Conservation (phyloP, 1,139 yeast genomes). For the Arxiozyma telluris region DNA sequence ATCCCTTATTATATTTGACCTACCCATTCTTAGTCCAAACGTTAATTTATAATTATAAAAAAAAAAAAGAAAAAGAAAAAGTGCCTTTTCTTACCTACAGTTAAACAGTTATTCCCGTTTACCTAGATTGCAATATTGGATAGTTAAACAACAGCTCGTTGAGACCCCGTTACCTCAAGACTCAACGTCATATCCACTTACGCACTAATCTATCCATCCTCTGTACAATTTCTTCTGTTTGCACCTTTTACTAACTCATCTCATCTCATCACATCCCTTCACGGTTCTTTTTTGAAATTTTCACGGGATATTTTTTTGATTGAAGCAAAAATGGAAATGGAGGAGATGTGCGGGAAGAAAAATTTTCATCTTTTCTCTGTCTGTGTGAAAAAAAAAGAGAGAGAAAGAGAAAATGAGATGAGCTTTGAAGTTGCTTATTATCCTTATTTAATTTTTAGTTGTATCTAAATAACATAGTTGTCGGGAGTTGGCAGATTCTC, state of each 20-base stretch:
- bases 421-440: background rate
- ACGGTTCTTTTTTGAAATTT: background rate
- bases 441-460: background rate
- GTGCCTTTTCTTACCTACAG: too few relatives aligned
- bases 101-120: too few relatives aligned
- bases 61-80: too few relatives aligned
- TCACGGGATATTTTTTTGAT: background rate
- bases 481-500: background rate
- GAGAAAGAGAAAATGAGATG: background rate
- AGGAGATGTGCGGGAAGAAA: background rate
- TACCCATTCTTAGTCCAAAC: background rate
- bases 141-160: too few relatives aligned
- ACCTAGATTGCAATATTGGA: too few relatives aligned
- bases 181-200: too few relatives aligned
- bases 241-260: background rate
- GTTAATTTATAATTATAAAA: too few relatives aligned
- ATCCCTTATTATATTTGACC: slow-evolving; percentile 1
- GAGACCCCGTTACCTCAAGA: too few relatives aligned
- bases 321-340: background rate
- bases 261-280: too few relatives aligned
- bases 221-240: background rate
- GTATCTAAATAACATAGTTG: too few relatives aligned
- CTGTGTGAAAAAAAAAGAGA: background rate
- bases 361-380: background rate
- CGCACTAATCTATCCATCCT: too few relatives aligned